Conservation (phyloP, 192 early-diverging fungal species). For the Dissophora globulifera region DNA sequence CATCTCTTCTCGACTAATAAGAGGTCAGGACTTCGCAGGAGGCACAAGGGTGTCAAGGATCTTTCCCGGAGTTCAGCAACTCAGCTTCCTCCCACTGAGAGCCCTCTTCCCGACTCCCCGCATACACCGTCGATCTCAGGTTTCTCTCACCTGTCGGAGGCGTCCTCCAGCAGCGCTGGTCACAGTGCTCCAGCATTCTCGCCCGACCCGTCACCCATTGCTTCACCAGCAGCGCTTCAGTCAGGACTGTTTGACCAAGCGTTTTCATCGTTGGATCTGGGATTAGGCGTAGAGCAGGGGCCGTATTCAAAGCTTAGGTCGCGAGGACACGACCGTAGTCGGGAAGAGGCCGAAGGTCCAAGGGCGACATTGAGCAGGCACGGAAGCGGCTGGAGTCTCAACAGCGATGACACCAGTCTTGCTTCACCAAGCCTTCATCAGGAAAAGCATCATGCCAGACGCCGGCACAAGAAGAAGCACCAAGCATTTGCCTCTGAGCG, state of each 20-base stretch:
- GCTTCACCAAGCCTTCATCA: conserved; percentile 29
- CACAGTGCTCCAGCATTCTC: conserved; percentile 19
- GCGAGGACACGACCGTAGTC: background rate
- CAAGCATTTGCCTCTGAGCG: conserved; percentile 31
- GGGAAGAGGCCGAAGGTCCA: conserved; percentile 1
- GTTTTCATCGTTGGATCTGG: background rate
- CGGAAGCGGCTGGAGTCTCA: conserved; percentile 46
- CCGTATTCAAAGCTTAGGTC: background rate
- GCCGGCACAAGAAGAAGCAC: conserved; percentile 27
- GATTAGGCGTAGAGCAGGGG: background rate
- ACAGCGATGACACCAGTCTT: conserved; percentile 42
- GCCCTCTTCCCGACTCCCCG: conserved; percentile 23
- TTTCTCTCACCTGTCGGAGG: conserved; percentile 9
- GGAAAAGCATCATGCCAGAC: conserved; percentile 18
- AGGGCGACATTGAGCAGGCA: conserved; percentile 34
- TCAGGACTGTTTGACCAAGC: conserved; percentile 16
- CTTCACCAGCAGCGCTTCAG: conserved; percentile 13
- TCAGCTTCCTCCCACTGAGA: conserved; percentile 15
- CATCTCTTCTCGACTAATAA: conserved; percentile 42
- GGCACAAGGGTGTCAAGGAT: conserved; percentile 40
- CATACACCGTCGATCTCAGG: conserved; percentile 21
- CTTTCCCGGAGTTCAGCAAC: background rate
- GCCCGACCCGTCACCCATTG: conserved; percentile 27
- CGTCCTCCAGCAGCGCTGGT: background rate
- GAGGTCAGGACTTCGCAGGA: conserved; percentile 29